Evolutionary conservation across 768 basidiomycete genomes (phyloP), one percentile per base, ranked within the genome.

Genomic region (Lentinula guzmanii): DNA sequence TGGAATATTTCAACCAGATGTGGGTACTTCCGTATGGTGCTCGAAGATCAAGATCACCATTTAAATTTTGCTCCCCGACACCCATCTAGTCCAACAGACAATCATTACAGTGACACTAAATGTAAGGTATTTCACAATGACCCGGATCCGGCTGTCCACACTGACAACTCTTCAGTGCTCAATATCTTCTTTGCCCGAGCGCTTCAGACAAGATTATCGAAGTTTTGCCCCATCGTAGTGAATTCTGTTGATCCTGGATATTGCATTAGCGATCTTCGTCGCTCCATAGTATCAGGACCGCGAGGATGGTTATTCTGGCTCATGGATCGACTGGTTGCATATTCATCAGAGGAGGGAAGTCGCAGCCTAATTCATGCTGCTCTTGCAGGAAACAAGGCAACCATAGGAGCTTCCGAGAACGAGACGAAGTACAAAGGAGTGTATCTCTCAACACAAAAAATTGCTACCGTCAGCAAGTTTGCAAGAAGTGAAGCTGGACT

Each of bases 291-390:
- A 9, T 18, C 35, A 16, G 52, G 42, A 43, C 24, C n/a, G 2
- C 0, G 28, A 16, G 42, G 11, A n/a, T 2, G 21, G 9, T 6
- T 24, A 7, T 35, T 24, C 0, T 24, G 55, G 16, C 18, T 21
- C 1, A 0, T 70, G 13, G 48, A 61, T 58, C 58, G 68, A 33
- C 34, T 9, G 1, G 11, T 37, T 15, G 54, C 54, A n/a, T 41
- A 58, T 60, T 68, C 70, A 0, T 8, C 68, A 0, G 70, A 75
- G 55, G 65, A 74, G 43, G 76, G 75, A 2, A 71, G 72, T 28
- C 74, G 75, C 11, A 67, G 70, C 51, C 63, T 77, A 16, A 46
- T 77, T 5, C 73, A 69, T 28, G 69, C 58, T 13, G 73, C 74
- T 1, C 43, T 73, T 2, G 71, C 65, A 2, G 67, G 53, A 50